Conservation (phyloP, 208 protist species). For the Wallacemonas rigidus region DNA sequence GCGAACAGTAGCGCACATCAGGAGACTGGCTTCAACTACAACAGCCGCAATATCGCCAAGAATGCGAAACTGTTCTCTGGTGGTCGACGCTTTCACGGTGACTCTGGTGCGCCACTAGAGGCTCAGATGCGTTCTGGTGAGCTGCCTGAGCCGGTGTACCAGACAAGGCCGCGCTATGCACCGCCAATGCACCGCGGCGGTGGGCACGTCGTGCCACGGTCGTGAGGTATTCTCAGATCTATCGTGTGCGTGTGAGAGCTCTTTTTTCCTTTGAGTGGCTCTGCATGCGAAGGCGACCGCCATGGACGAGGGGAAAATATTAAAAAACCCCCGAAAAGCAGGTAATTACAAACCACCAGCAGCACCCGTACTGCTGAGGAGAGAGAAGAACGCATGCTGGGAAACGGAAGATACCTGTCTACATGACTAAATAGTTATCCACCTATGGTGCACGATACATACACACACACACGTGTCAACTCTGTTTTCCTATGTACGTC, state of each 20-base stretch:
- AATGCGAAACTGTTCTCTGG: constrained; percentile 68
- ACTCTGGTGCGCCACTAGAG: constrained; percentile 54
- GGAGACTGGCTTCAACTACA: constrained; percentile 56
- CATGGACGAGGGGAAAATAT: no score
- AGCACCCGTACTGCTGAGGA: no score
- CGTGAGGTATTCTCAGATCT: constrained; percentile 4
- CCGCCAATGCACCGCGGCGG: constrained; percentile 72
- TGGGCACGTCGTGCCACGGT: constrained; percentile 20
- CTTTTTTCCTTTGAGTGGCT: no score
- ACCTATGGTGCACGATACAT: constrained; percentile 5
- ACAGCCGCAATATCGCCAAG: constrained; percentile 58
- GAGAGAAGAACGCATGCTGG: no score
- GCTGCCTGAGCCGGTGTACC: constrained; percentile 63
- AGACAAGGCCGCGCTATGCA: constrained; percentile 74
- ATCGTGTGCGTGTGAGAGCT: no score
- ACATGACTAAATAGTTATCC: no score
- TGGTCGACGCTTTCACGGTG: constrained; percentile 62
- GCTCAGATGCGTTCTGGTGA: constrained; percentile 77
- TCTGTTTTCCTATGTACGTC: not conserved
- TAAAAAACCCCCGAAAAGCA: no score
- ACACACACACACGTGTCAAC: no score
- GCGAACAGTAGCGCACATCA: constrained; percentile 59
- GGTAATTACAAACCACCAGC: no score
- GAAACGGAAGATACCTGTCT: no score
- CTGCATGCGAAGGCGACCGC: no score